These are phyloP conservation scores for Diutina scorzettiae DNA, from an alignment of 1,139 yeast genomes.

Conservation along the genomic window DNA sequence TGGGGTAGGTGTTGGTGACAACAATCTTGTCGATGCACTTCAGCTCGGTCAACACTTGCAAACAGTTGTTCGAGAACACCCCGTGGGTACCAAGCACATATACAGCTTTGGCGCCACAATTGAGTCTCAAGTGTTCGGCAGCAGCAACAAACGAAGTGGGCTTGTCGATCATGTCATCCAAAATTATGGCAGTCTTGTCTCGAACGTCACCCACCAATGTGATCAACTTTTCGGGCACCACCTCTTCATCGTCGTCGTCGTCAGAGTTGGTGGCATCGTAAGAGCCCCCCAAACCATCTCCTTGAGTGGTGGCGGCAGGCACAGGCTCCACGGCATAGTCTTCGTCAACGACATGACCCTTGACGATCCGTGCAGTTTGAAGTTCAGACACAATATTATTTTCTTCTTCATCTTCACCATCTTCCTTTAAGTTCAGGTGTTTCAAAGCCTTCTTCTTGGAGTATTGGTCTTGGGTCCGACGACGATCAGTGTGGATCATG, in stretches of 20 bases:
- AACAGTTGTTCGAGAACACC: slow-evolving; percentile 74
- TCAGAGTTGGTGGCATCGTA: slow-evolving; percentile 75
- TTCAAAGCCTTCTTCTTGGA: slow-evolving; percentile 25
- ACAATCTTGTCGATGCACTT: slow-evolving; percentile 79
- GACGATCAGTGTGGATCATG: slow-evolving; percentile 96
- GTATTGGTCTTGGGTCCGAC: slow-evolving; percentile 72
- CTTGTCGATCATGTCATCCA: slow-evolving; percentile 95
- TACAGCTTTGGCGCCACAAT: slow-evolving; percentile 90
- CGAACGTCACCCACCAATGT: slow-evolving; percentile 95
- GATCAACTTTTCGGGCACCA: slow-evolving; percentile 73
- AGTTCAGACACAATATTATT: slow-evolving; percentile 66
- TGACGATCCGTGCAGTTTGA: slow-evolving; percentile 91
- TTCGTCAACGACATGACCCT: slow-evolving; percentile 95
- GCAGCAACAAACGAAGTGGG: slow-evolving; percentile 92
- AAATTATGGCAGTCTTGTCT: slow-evolving; percentile 79
- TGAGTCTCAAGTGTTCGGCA: slow-evolving; percentile 89
- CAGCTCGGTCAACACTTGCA: slow-evolving; percentile 67
- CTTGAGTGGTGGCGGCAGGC: background rate
- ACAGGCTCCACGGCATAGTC: slow-evolving; percentile 30
- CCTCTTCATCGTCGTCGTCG: slow-evolving; percentile 64
- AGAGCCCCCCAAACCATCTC: slow-evolving; percentile 68
- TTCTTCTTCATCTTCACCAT: slow-evolving; percentile 48
- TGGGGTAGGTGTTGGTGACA: slow-evolving; percentile 94
- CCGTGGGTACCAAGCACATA: slow-evolving; percentile 95
- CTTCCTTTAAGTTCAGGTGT: slow-evolving; percentile 14